Evolutionary conservation across 2,329 filamentous ascomycete species (phyloP).

Genomic region (Fusarium staphyleae): DNA sequence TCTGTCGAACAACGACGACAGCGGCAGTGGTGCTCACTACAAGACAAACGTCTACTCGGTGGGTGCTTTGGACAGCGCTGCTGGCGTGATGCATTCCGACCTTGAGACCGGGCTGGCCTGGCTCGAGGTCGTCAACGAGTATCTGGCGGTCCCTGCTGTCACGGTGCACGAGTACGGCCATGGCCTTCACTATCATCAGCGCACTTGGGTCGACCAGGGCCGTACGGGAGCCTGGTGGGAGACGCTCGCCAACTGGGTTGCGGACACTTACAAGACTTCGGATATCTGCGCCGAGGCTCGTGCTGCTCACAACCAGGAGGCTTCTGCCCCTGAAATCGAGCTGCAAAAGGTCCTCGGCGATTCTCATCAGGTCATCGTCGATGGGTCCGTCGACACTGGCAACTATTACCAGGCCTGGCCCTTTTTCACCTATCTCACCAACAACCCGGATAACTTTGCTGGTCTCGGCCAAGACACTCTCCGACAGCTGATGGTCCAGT

Average conservation of each 20-base stretch:
- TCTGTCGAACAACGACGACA: slow-evolving; percentile 45
- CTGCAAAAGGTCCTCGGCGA: slow-evolving; percentile 55
- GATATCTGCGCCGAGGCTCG: slow-evolving; percentile 51
- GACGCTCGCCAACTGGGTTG: slow-evolving; percentile 58
- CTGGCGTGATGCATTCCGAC: slow-evolving; percentile 54
- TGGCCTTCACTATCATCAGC: slow-evolving; percentile 54
- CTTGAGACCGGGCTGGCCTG: slow-evolving; percentile 49
- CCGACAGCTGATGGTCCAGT: slow-evolving; percentile 53
- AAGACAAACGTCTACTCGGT: slow-evolving; percentile 58
- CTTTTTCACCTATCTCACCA: slow-evolving; percentile 56
- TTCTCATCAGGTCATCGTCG: slow-evolving; percentile 57
- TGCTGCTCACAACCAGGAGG: slow-evolving; percentile 44
- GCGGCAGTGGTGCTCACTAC: slow-evolving; percentile 50
- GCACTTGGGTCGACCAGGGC: slow-evolving; percentile 53
- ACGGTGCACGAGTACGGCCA: slow-evolving; percentile 60
- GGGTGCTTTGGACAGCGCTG: slow-evolving; percentile 46
- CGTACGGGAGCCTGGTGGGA: slow-evolving; percentile 60
- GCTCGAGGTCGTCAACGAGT: slow-evolving; percentile 52
- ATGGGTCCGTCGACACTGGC: slow-evolving; percentile 50
- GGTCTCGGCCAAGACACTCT: slow-evolving; percentile 52
- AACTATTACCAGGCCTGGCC: slow-evolving; percentile 63
- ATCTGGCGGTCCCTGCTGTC: slow-evolving; percentile 49
- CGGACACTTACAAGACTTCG: slow-evolving; percentile 57
- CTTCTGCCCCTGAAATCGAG: slow-evolving; percentile 50
- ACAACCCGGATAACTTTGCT: slow-evolving; percentile 54